Percentiles rank a stretch among this genome's conserved stretches.
These are phyloP conservation scores for Cyberlindnera sargentensis DNA, from an alignment of 805 yeast species.

Conservation along the genomic window DNA sequence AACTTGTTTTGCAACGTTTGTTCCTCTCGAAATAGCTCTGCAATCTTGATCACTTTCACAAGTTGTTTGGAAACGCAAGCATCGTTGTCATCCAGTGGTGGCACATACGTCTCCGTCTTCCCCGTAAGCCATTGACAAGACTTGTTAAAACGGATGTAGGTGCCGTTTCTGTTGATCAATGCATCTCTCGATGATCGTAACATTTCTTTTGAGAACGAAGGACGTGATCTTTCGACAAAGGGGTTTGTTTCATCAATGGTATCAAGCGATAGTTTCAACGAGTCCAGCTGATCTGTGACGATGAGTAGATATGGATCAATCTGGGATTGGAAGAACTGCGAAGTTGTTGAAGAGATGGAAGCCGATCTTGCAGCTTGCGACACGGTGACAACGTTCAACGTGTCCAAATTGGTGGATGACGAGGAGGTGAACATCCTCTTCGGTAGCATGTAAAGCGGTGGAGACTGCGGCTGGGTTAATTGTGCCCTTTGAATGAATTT, in stretches of 20 bases:
- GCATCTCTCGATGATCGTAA: slow-evolving; percentile 4
- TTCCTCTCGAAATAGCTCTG: slow-evolving; percentile 35
- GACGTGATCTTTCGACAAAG: slow-evolving; percentile 4
- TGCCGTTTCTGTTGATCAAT: slow-evolving; percentile 25
- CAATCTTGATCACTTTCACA: slow-evolving; percentile 33
- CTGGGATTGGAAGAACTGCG: slow-evolving; percentile 18
- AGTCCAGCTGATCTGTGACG: slow-evolving; percentile 18
- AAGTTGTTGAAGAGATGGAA: slow-evolving; percentile 20
- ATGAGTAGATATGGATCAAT: slow-evolving; percentile 34
- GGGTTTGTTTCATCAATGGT: slow-evolving; percentile 7
- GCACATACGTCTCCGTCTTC: slow-evolving; percentile 18
- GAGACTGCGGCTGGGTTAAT: slow-evolving; percentile 3
- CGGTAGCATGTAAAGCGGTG: slow-evolving; percentile 13
- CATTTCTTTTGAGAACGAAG: slow-evolving; percentile 7
- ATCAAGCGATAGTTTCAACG: slow-evolving; percentile 17
- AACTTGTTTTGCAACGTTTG: slow-evolving; percentile 24
- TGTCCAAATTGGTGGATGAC: slow-evolving; percentile 20
- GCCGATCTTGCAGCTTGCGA: slow-evolving; percentile 7
- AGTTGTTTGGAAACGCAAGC: slow-evolving; percentile 3
- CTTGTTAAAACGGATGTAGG: slow-evolving; percentile 26
- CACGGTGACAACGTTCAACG: background rate
- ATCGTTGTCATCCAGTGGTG: background rate
- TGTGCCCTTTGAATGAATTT: slow-evolving; percentile 48
- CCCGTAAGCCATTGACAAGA: slow-evolving; percentile 22
- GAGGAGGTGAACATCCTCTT: slow-evolving; percentile 19